Evolutionary conservation across 2,329 filamentous ascomycete genomes (phyloP).

Genomic region (Exutisphaerella laricina): DNA sequence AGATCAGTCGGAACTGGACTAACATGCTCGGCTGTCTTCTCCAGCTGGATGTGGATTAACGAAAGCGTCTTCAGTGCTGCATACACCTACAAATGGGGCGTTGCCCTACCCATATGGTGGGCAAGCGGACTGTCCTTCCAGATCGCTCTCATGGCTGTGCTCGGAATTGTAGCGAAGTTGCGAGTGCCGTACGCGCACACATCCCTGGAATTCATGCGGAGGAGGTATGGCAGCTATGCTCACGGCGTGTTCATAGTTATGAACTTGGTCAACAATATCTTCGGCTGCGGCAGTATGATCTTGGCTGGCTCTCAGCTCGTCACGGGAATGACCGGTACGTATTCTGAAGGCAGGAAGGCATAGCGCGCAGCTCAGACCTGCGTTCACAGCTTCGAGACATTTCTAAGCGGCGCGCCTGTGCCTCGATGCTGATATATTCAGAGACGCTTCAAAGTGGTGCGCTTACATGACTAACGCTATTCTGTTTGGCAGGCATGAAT

Average conservation of each 20-base stretch:
- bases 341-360: too few relatives aligned
- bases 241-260: slow-evolving; percentile 28
- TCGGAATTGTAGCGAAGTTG: slow-evolving; percentile 47
- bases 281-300: slow-evolving; percentile 34
- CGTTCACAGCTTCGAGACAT: too few relatives aligned
- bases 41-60: slow-evolving; percentile 39
- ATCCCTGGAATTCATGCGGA: slow-evolving; percentile 46
- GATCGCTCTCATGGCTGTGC: slow-evolving; percentile 46
- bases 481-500: too few relatives aligned
- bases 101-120: slow-evolving; percentile 33
- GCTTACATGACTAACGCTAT: too few relatives aligned
- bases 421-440: too few relatives aligned
- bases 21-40: slow-evolving; percentile 32
- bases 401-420: too few relatives aligned
- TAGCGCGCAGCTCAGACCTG: too few relatives aligned
- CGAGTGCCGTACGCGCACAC: slow-evolving; percentile 49
- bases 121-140: slow-evolving; percentile 41
- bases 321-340: slow-evolving; percentile 37
- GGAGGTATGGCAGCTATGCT: slow-evolving; percentile 28
- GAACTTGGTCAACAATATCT: slow-evolving; percentile 34
- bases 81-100: slow-evolving; percentile 32
- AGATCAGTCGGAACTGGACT: slow-evolving; percentile 27
- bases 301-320: slow-evolving; percentile 27
- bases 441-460: too few relatives aligned
- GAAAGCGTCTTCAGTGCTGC: slow-evolving; percentile 38